Evolutionary conservation across 2,329 filamentous ascomycete species (phyloP).

Genomic region (Thielaviopsis ethacetica): DNA sequence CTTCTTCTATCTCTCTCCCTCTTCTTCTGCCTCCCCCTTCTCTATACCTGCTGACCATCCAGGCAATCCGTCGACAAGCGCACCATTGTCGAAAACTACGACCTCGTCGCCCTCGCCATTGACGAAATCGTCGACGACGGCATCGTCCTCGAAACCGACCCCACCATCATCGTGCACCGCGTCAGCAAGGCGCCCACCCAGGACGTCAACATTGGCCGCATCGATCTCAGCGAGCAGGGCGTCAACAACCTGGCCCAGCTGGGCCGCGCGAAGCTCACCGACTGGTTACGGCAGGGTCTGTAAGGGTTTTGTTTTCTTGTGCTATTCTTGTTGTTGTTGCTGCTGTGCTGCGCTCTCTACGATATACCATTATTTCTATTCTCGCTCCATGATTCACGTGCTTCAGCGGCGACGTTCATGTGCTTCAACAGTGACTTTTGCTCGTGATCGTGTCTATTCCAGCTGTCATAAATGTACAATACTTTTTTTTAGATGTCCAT

Average conservation of each 20-base stretch:
- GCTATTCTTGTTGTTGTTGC: conserved; percentile 1
- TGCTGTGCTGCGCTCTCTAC: conserved; percentile 8
- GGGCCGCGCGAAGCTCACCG: conserved; percentile 78
- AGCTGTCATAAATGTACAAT: neutral
- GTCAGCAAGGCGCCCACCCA: conserved; percentile 85
- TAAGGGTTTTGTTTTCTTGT: conserved; percentile 22
- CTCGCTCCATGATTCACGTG: neutral
- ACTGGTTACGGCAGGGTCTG: conserved; percentile 75
- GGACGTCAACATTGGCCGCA: conserved; percentile 81
- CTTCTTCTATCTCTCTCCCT: neutral
- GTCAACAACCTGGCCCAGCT: conserved; percentile 88
- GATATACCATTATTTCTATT: conserved; percentile 4
- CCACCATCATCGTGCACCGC: conserved; percentile 78
- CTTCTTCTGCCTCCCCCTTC: neutral
- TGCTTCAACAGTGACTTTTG: too few species aligned
- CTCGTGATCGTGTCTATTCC: neutral
- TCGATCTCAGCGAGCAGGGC: conserved; percentile 90
- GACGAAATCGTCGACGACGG: conserved; percentile 94
- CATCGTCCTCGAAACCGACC: conserved; percentile 93
- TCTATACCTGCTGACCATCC: conserved; percentile 11
- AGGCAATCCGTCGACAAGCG: conserved; percentile 95
- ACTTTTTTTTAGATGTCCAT: too few species aligned
- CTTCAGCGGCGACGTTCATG: neutral
- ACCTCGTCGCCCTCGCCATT: conserved; percentile 80
- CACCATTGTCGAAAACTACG: conserved; percentile 97